Percentiles rank a stretch among this genome's conserved stretches.
These are phyloP conservation scores for Tarenaya hassleriana DNA, from an alignment of 345 rosid species.

Conservation along the genomic window DNA sequence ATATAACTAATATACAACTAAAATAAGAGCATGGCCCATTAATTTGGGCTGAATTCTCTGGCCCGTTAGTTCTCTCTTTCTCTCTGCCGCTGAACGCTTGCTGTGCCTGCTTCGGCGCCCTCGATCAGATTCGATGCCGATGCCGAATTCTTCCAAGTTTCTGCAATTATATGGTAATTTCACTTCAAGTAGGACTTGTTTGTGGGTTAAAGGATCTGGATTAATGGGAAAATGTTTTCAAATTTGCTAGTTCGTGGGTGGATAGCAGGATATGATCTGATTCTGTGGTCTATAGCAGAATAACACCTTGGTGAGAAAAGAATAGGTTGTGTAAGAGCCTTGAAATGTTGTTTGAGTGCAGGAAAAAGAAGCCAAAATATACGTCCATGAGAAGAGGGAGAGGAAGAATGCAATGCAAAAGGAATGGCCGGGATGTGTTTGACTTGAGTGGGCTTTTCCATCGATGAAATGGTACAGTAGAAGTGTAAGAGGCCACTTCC, in stretches of 20 bases:
- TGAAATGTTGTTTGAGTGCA: conserved; percentile 29
- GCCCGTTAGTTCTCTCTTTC: too few relatives aligned
- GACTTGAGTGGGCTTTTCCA: too few relatives aligned
- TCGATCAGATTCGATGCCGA: conserved; percentile 18
- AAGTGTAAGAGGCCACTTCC: too few relatives aligned
- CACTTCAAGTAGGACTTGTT: neutral
- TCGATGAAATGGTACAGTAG: too few relatives aligned
- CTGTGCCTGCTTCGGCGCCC: too few relatives aligned
- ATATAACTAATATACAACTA: too few relatives aligned
- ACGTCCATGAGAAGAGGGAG: conserved; percentile 45
- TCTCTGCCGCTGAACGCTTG: too few relatives aligned
- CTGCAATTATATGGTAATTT: conserved; percentile 40
- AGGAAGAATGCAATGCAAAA: conserved; percentile 29
- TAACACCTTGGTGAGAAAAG: too few relatives aligned
- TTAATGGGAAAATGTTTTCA: neutral
- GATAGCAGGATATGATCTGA: conserved; percentile 62
- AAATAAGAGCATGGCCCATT: neutral
- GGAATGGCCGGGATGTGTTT: conserved; percentile 73
- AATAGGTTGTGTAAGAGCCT: too few relatives aligned
- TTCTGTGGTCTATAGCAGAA: conserved; percentile 73
- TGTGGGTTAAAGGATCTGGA: too few relatives aligned
- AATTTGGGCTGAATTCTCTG: conserved; percentile 18
- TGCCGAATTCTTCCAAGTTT: conserved; percentile 36
- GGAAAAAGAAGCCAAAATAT: conserved; percentile 69
- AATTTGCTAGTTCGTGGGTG: neutral